Percentiles rank a stretch among this genome's conserved stretches.
Conservation (phyloP, 2,329 filamentous ascomycete genomes). For the Arthrobotrys sphaeroides region DNA sequence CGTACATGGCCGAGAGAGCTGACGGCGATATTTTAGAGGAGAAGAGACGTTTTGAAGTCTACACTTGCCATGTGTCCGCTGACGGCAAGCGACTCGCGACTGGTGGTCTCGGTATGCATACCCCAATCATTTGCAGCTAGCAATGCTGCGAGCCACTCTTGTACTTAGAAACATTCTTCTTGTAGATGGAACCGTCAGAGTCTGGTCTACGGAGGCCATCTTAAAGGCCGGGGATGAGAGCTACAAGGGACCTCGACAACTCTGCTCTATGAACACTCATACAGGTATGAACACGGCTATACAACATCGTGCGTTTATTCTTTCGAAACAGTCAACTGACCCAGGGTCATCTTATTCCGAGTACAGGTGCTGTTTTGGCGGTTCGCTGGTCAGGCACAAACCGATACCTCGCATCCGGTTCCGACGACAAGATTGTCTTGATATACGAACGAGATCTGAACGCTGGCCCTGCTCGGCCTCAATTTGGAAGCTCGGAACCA, state of each 20-base stretch:
- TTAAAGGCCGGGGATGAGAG: constrained; percentile 77
- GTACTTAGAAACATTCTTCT: constrained; percentile 54
- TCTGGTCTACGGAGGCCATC: constrained; percentile 97
- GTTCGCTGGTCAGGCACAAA: constrained; percentile 96
- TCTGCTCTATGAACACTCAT: constrained; percentile 98
- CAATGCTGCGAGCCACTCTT: neutral
- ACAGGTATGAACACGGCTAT: constrained; percentile 77
- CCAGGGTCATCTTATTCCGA: neutral
- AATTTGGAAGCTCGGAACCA: constrained; percentile 79
- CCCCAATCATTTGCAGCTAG: neutral
- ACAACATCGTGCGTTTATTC: neutral
- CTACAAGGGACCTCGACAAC: constrained; percentile 84
- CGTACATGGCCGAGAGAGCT: constrained; percentile 55
- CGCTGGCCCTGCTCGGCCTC: constrained; percentile 80
- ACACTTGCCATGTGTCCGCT: constrained; percentile 95
- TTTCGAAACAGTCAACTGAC: neutral
- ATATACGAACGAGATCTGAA: constrained; percentile 73
- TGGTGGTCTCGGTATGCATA: constrained; percentile 80
- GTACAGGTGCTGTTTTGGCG: constrained; percentile 64
- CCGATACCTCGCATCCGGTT: constrained; percentile 93
- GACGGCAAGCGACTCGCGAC: constrained; percentile 92
- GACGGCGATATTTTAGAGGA: constrained; percentile 70
- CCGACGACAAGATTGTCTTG: constrained; percentile 98
- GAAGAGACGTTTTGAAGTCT: constrained; percentile 98
- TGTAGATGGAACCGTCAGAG: constrained; percentile 89